Base-by-base conservation (phyloP, 257 asterid species). In the Lycium ferocissimum region DNA sequence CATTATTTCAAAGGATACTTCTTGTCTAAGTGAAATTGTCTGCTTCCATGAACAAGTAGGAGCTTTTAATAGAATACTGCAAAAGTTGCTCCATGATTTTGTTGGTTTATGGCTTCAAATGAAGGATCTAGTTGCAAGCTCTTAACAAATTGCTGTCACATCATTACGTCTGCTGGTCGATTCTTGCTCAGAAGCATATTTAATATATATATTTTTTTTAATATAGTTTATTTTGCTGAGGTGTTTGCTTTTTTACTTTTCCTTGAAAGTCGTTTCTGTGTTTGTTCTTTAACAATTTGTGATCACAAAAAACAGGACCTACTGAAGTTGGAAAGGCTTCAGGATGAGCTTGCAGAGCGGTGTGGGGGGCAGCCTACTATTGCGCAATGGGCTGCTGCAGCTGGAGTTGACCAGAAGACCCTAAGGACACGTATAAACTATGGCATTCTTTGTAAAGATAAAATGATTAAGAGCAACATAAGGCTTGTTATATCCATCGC, bases 401-500 rank as follows among this genome's bases (percentile, higher is more conserved):
- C 99, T 53, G 95, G 97, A 66, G 85, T 92, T 79, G 98, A 95
- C 83, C 94, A 87, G 84, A 91, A 86, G 84, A 93, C 98, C 79
- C 91, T 95, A 90, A 88, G 97, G 89, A 80, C 88, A 89, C 94
- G 92, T 38, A 78, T 95, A 83, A 90, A 90, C 86, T 88, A 93
- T 84, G 99, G 98, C 56, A 73, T 56, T 85, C 89, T 73, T 67
- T 93, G 98, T 92, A 95, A 95, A 88, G 95, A 92, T 87, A 93
- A 88, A 89, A 94, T 95, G 99, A 92, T 95, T 17, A 95, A 87
- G 84, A 94, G 98, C 93, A 95, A 95, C 89, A 86, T 95, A 89
- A 89, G 98, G n/a, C 97, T 95, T 54, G 99, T 95, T 85, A 91
- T 95, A 86, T 94, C 98, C 54, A 95, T 95, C 73, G 99, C 99